Evolutionary conservation across 257 asterid species (phyloP).

Genomic region (Scutellaria baicalensis): DNA sequence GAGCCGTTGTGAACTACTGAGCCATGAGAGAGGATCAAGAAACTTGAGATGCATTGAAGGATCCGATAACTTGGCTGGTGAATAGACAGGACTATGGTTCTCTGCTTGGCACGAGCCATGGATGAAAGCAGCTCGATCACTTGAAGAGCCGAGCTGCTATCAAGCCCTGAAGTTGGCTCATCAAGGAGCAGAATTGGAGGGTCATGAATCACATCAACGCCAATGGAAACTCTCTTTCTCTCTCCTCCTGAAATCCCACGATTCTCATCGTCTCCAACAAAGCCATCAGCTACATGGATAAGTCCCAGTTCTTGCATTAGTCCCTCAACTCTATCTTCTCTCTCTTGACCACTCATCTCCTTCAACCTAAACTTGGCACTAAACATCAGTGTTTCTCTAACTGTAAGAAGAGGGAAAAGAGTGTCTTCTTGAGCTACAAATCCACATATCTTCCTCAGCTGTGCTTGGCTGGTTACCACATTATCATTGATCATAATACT

Average conservation of each 20-base stretch:
- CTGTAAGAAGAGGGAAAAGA: constrained; percentile 71
- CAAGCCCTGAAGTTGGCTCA: constrained; percentile 91
- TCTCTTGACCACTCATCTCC: constrained; percentile 35
- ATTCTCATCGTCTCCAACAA: constrained; percentile 75
- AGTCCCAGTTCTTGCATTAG: constrained; percentile 86
- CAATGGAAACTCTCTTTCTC: constrained; percentile 72
- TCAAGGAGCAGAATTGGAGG: constrained; percentile 70
- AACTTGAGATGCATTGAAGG: constrained; percentile 50
- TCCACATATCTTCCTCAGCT: constrained; percentile 68
- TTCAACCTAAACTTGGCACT: constrained; percentile 63
- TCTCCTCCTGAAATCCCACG: constrained; percentile 90
- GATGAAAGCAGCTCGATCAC: constrained; percentile 66
- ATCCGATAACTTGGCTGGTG: constrained; percentile 87
- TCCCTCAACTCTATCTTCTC: constrained; percentile 44
- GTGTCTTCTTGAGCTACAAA: constrained; percentile 81
- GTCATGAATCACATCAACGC: constrained; percentile 77
- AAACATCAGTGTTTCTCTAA: constrained; percentile 62
- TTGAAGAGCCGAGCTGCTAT: constrained; percentile 85
- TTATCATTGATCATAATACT: constrained; percentile 41
- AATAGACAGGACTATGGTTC: constrained; percentile 59
- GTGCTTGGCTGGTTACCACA: constrained; percentile 35
- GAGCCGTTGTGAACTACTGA: constrained; percentile 68
- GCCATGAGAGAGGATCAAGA: constrained; percentile 71
- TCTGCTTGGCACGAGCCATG: constrained; percentile 58
- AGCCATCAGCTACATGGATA: constrained; percentile 58